Base-by-base conservation (phyloP, 2,329 filamentous ascomycete genomes). In the Sclerotinia minor region DNA sequence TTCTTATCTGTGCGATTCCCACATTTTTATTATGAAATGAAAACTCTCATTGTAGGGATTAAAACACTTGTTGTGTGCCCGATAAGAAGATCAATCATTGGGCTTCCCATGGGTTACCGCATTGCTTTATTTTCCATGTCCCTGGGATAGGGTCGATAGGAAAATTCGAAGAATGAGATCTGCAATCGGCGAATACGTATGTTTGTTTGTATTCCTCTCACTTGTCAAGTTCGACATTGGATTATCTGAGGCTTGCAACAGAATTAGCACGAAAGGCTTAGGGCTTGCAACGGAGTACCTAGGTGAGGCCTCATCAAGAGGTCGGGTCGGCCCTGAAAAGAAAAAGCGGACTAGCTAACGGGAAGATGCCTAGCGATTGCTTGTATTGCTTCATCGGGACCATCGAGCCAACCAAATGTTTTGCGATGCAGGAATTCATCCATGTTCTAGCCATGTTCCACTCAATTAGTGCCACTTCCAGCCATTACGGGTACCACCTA, bases 31-130 rank as follows among this genome's bases (percentile, higher is more conserved):
- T 50, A 52, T 50, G 45, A 63, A 24, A 52, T 63, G 29, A 50
- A 63, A 63, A 63, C 59, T 50, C n/a, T 41, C n/a, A 15, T 19
- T 29, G 32, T 35, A 44, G 57, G 24, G 21, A 21, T 59, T 38
- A 7, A 52, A 52, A 38, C 32, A 38, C 15, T 38, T 50, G n/a
- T 41, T 50, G n/a, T 26, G 59, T 63, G 59, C 47, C 47, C 59
- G 59, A 63, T 63, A 63, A 63, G 59, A 58, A 35, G 59, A 63
- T 63, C 45, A 32, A 50, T 41, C 45, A 50, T 21, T 19, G 29
- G n/a, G 13, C 32, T 17, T 19, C 53, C 32, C n/a, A 3, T n/a
- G 32, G 21, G 3, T 13, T 38, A 35, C 32, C 21, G 17, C 29
- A 35, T 19, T n/a, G 26, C 26, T 35, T 17, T 17, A 24, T 35